Evolutionary conservation across 345 rosid species (phyloP).

Genomic region (Eucalyptus polyanthemos): DNA sequence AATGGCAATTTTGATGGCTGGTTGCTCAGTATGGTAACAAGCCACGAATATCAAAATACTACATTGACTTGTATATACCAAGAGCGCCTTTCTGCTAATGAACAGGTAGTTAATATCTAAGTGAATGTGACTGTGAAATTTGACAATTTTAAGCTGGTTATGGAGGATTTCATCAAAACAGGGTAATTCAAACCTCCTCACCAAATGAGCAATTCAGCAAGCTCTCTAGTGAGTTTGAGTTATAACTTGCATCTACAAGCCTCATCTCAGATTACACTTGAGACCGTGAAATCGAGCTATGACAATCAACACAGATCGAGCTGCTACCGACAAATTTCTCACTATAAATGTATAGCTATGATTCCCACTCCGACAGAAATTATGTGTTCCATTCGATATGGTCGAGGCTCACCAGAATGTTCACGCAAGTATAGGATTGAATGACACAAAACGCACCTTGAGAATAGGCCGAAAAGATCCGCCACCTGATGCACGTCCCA

Average conservation of each 20-base stretch:
- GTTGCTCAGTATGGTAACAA: background rate
- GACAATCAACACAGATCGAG: too few species aligned
- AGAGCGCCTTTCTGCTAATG: too few species aligned
- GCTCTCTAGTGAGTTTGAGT: background rate
- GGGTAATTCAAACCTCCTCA: background rate
- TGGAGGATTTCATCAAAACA: background rate
- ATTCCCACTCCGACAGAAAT: too few species aligned
- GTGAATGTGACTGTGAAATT: accelerated
- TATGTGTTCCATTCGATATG: too few species aligned
- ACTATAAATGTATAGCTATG: too few species aligned
- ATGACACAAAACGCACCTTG: background rate
- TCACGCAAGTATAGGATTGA: background rate
- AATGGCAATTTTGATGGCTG: background rate
- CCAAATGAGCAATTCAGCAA: background rate
- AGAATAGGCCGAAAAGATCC: background rate
- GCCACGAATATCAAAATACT: background rate
- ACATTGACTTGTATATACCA: accelerated
- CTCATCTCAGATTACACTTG: too few species aligned
- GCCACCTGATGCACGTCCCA: slow-evolving; percentile 14
- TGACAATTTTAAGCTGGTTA: background rate
- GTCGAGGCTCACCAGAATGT: background rate
- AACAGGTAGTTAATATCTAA: background rate
- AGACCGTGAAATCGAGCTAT: too few species aligned
- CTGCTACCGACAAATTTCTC: too few species aligned
- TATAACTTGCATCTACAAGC: background rate